Evolutionary conservation across 495 filamentous ascomycete species (phyloP), one percentile per base, ranked within the genome.

Genomic region (Aspergillus funiculosus): DNA sequence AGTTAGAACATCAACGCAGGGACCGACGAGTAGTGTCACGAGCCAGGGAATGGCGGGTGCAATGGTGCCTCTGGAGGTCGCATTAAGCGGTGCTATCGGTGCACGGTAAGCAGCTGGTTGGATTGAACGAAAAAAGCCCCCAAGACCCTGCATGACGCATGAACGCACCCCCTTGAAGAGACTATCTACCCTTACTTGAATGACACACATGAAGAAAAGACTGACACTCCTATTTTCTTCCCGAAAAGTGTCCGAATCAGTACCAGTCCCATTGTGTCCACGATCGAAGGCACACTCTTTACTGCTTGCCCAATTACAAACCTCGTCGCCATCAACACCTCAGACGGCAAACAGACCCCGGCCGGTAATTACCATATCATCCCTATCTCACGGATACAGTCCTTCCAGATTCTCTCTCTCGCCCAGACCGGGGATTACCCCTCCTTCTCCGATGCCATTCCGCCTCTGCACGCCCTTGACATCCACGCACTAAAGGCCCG

Each of bases 271-370:
- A 66, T 75, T 28, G 67, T 64, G 24, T 64, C 66, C 40, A 78
- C 66, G 22, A 61, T 79, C 40, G 80, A 85, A 61, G 83, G 83
- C 44, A 78, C 69, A 11, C 70, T 87, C 37, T 85, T 79, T 60
- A 81, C 83, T n/a, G 77, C 77, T 40, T 80, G 77, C 57, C 78
- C 81, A 25, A 69, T 79, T 57, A 82, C 80, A 40, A 81, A 81
- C 61, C 72, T 83, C 15, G 66, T 87, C 44, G 75, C 78, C 8
- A 70, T 86, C 52, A 75, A 82, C 64, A 76, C 71, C 38, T 50
- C 64, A 40, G 62, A 74, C 27, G 43, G 58, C 7, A 67, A 72
- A 39, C 58, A 66, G 43, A 48, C 59, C 6, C 66, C 69, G 50
- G 63, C 65, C n/a, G 74, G 74, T 30, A 77, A 83, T 54, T 82